Base-by-base conservation (phyloP, 2,329 filamentous ascomycete genomes). In the Botrytis elliptica region DNA sequence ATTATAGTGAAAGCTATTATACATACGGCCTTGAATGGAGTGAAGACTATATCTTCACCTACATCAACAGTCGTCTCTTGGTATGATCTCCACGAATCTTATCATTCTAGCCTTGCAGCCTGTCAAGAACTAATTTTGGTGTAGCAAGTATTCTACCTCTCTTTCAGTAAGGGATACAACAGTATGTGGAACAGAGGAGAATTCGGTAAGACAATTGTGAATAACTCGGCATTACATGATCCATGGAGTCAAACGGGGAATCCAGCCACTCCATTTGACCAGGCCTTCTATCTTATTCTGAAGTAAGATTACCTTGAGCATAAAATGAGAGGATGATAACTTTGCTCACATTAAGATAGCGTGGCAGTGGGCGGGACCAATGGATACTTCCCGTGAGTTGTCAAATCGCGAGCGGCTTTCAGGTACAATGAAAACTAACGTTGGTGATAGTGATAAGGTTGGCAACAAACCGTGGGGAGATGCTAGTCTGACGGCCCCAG, bases 11-110 rank as follows among this genome's bases (percentile, higher is more conserved):
- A 18, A 77, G 75, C 3, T 88, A 85, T 77, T 85, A 88, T 79
- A 88, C 85, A 1, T 89, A 84, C 75, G 87, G 86, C 8, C 76
- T 88, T 25, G 85, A 88, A 76, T 88, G 87, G 87, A 83, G 82
- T 2, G 81, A 84, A 68, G 83, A 85, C 60, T 87, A 88, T 79
- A 81, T 88, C 33, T 88, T 86, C 81, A 87, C 85, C 40, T 88
- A 86, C 77, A 80, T 88, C 55, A 85, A 88, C 78, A 83, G 81
- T 76, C 82, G 83, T 25, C 79, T 76, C 14, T n/a, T 73, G 29
- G 73, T 74, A 66, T 33, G 87, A 78, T 20, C 18, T 22, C 12
- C 25, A 55, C 9, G 20, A 52, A 1, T 10, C 12, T 46, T 5
- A 29, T 46, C 2, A 25, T 20, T 70, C 20, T 38, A 40, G 29